Conservation (phyloP, 257 asterid genomes). For the Penstemon davidsonii region DNA sequence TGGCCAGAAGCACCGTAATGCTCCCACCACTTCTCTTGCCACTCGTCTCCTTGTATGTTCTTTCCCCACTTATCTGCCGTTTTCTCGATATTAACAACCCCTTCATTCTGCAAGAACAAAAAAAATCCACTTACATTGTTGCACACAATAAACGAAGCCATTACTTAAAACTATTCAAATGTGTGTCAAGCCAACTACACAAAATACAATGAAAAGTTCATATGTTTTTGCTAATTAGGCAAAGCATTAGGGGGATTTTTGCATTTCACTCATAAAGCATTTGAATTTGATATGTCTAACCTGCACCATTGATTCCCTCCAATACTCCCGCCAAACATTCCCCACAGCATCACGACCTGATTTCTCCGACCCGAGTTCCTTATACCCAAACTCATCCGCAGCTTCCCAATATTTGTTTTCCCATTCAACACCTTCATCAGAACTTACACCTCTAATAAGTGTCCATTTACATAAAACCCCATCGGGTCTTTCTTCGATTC, state of each 20-base stretch:
- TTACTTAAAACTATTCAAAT: too few species aligned
- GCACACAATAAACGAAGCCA: not conserved
- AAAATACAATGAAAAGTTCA: too few species aligned
- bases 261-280: not conserved
- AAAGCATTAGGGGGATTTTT: too few species aligned
- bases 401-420: constrained; percentile 99
- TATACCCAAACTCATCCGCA: constrained; percentile 82
- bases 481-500: constrained; percentile 71
- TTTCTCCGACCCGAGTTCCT: constrained; percentile 98
- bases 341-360: constrained; percentile 93
- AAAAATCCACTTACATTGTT: not conserved
- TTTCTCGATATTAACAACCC: constrained; percentile 73
- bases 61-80: constrained; percentile 99
- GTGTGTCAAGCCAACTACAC: too few species aligned
- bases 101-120: constrained; percentile 51
- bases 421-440: constrained; percentile 78
- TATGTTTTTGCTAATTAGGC: too few species aligned
- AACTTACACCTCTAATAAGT: constrained; percentile 68
- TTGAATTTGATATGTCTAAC: constrained; percentile 31
- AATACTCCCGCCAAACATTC: constrained; percentile 88
- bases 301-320: constrained; percentile 92
- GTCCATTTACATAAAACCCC: constrained; percentile 96
- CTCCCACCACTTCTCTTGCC: constrained; percentile 99
- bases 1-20: constrained; percentile 75
- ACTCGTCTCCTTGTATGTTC: constrained; percentile 79